Conservation (phyloP, 208 protist genomes). For the Trypanosomatidae sp. region DNA sequence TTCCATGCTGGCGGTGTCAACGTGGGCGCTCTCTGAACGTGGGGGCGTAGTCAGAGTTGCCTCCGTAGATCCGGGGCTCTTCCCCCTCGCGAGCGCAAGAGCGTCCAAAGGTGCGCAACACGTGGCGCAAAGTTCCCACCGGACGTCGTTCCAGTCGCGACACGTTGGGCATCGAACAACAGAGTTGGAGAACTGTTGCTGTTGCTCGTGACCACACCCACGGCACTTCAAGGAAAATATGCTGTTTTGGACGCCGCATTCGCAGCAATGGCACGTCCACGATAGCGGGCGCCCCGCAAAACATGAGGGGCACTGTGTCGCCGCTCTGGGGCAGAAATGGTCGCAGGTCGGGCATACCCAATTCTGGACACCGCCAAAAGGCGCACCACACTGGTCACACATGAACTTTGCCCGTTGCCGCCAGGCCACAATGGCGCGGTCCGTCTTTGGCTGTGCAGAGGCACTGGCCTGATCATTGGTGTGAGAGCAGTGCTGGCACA, state of each 20-base stretch:
- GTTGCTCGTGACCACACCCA: slow-evolving; percentile 33
- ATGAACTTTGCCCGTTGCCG: slow-evolving; percentile 50
- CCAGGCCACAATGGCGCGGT: neutral
- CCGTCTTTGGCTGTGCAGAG: neutral
- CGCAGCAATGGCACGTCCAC: slow-evolving; percentile 64
- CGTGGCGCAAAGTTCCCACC: slow-evolving; percentile 79
- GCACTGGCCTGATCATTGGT: slow-evolving; percentile 16
- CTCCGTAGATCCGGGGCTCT: neutral
- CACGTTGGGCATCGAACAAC: slow-evolving; percentile 49
- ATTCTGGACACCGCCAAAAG: slow-evolving; percentile 61
- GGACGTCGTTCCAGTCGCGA: slow-evolving; percentile 59
- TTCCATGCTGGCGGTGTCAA: neutral
- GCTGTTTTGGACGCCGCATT: slow-evolving; percentile 25
- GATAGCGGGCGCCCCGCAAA: slow-evolving; percentile 37
- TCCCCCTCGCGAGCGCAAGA: too few species aligned
- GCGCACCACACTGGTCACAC: slow-evolving; percentile 39
- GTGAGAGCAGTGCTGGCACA: slow-evolving; percentile 51
- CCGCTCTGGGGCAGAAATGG: slow-evolving; percentile 58
- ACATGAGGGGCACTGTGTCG: slow-evolving; percentile 68
- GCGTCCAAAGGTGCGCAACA: slow-evolving; percentile 41
- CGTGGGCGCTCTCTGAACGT: neutral
- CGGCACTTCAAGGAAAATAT: slow-evolving; percentile 48
- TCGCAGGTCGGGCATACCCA: slow-evolving; percentile 76
- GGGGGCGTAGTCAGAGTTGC: too few species aligned
- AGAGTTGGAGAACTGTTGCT: slow-evolving; percentile 31